These are phyloP conservation scores for Passiflora organensis DNA, from an alignment of 345 rosid genomes.

Conservation along the genomic window DNA sequence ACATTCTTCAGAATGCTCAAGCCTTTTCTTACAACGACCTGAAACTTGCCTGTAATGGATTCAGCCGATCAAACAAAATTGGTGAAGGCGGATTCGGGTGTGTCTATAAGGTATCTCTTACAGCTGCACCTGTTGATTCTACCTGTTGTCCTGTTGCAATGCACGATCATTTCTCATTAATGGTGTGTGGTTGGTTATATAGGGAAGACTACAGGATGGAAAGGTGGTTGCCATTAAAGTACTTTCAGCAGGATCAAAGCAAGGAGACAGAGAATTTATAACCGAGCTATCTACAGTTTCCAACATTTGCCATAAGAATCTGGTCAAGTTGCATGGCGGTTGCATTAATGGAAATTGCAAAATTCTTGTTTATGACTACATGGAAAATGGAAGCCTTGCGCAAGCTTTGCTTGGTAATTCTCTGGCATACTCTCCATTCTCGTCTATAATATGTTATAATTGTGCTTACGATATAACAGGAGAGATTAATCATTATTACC, in stretches of 20 bases:
- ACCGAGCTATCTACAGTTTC: slow-evolving; percentile 36
- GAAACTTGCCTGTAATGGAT: slow-evolving; percentile 29
- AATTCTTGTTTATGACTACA: slow-evolving; percentile 35
- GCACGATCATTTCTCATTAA: background rate
- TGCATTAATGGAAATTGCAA: slow-evolving; percentile 32
- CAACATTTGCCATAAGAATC: slow-evolving; percentile 25
- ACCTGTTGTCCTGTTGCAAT: too few relatives aligned
- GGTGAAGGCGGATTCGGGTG: slow-evolving; percentile 49
- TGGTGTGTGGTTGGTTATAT: background rate
- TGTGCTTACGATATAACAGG: too few relatives aligned
- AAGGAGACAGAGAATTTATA: slow-evolving; percentile 38
- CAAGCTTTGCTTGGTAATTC: slow-evolving; percentile 22
- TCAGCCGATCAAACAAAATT: slow-evolving; percentile 30
- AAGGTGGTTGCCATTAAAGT: slow-evolving; percentile 31
- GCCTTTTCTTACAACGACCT: slow-evolving; percentile 27
- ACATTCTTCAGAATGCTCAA: slow-evolving; percentile 10
- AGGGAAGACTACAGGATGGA: slow-evolving; percentile 41
- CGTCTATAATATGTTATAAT: too few relatives aligned
- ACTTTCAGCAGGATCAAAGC: slow-evolving; percentile 33
- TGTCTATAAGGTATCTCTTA: slow-evolving; percentile 31
- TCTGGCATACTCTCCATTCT: background rate
- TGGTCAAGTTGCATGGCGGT: slow-evolving; percentile 33
- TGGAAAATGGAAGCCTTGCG: slow-evolving; percentile 31
- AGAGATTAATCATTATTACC: too few relatives aligned
- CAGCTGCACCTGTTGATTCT: background rate